Conservation (phyloP, 768 basidiomycete genomes). For the Porphyrellus cyaneotinctus region DNA sequence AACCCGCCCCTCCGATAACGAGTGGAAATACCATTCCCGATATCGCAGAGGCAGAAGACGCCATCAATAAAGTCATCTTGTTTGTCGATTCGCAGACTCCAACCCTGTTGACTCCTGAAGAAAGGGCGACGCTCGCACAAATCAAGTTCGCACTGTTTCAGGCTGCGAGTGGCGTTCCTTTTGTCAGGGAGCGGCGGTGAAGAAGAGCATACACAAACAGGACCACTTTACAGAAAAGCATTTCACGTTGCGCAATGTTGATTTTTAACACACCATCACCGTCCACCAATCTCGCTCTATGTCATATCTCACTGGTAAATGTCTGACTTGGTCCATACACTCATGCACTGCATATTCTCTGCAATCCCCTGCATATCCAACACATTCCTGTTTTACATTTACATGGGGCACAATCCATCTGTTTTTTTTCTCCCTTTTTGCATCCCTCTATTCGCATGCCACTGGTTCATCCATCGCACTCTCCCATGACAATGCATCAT, state of each 20-base stretch:
- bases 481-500: constrained; percentile 19
- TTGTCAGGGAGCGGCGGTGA: constrained; percentile 33
- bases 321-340: constrained; percentile 11
- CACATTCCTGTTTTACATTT: constrained; percentile 18
- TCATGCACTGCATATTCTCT: constrained; percentile 21
- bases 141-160: constrained; percentile 56
- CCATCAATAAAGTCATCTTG: constrained; percentile 49
- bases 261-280: constrained; percentile 11
- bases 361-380: constrained; percentile 22
- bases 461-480: constrained; percentile 12
- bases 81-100: constrained; percentile 45
- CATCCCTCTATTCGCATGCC: constrained; percentile 25
- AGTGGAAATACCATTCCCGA: constrained; percentile 35
- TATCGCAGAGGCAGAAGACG: constrained; percentile 49
- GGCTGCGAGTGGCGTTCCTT: constrained; percentile 36
- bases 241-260: constrained; percentile 10
- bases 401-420: constrained; percentile 15
- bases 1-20: constrained; percentile 30
- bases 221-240: constrained; percentile 18
- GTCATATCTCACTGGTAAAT: constrained; percentile 21
- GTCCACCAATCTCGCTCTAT: constrained; percentile 8
- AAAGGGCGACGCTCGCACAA: constrained; percentile 40
- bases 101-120: constrained; percentile 29
- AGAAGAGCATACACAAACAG: not conserved
- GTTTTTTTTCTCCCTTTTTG: not conserved